Evolutionary conservation across 2,329 filamentous ascomycete species (phyloP), one percentile per base, ranked within the genome.

Genomic region (Botrytis medusae): DNA sequence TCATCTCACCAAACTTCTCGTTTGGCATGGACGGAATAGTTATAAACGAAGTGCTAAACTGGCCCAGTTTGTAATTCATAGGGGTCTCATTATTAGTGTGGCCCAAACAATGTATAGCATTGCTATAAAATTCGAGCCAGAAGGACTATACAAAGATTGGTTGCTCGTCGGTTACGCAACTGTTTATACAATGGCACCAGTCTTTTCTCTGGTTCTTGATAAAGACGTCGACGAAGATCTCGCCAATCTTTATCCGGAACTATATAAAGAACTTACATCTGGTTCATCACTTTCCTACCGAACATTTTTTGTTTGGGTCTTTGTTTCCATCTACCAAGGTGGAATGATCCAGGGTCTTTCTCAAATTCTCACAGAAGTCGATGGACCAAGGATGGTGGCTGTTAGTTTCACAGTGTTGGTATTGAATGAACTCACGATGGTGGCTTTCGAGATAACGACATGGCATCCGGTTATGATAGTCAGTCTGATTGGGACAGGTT

Each of bases 81-180:
- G 96, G 79, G 96, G 96, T 69, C 86, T 99, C 62, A 97, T 99
- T 79, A 97, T 99, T 80, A 92, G 90, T 71, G 94, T 98, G 42
- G 98, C 95, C 79, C 96, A 99, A 84, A 98, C 96, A 0, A 94
- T 99, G 87, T 99, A 95, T 85, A 97, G 93, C 81, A 97, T 98
- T 75, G 95, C 95, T 9, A 92, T 93, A 74, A 89, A 92, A 74
- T 98, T 98, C 81, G 94, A 98, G 81, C 97, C 96, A 0, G 94
- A 97, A 78, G 96, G 95, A 44, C 85, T 99, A 14, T 99, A 98
- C 86, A 94, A 91, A 83, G 94, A 98, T 81, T 99, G 95, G 95
- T 88, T 99, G 22, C 89, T 99, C 76, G 96, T 99, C 20, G 96
- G 96, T 65, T 99, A 99, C 81, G 94, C 95, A 0, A 99, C 96